Percentiles rank a stretch among this genome's conserved stretches.
These are phyloP conservation scores for Cnidoscolus chayamansa DNA, from an alignment of 441 rosid genomes.

Conservation along the genomic window DNA sequence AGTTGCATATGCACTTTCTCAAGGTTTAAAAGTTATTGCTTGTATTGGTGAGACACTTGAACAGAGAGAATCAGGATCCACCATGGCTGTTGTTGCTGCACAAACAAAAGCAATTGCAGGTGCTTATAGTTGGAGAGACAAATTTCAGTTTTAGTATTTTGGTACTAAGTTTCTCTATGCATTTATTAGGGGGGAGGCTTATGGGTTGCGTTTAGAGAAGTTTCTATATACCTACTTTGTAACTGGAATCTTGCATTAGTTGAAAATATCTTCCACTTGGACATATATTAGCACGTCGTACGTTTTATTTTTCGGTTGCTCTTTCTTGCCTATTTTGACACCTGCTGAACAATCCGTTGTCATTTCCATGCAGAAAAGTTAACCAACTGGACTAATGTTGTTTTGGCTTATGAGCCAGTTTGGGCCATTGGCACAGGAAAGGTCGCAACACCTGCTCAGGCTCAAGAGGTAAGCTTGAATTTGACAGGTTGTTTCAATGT, in stretches of 20 bases:
- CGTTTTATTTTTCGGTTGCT: background rate
- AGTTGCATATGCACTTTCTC: conserved; percentile 61
- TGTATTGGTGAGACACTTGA: conserved; percentile 77
- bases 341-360: background rate
- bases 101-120: conserved; percentile 74
- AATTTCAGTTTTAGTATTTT: background rate
- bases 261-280: background rate
- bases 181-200: background rate
- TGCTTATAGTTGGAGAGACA: conserved; percentile 15
- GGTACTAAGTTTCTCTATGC: conserved; percentile 1
- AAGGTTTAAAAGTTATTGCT: conserved; percentile 70
- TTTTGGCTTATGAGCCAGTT: conserved; percentile 72
- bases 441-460: conserved; percentile 74
- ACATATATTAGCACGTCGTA: background rate
- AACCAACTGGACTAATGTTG: conserved; percentile 54
- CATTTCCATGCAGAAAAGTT: conserved; percentile 39
- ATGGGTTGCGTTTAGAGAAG: background rate
- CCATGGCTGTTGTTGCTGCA: conserved; percentile 63
- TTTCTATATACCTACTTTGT: background rate
- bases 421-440: conserved; percentile 87
- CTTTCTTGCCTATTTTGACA: background rate
- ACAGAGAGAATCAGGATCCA: conserved; percentile 69
- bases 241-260: background rate
- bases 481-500: background rate
- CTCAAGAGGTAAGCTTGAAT: conserved; percentile 55